Percentiles rank a stretch among this genome's conserved stretches.
phyloP scores from a whole-genome alignment of 371 early-diverging fungal genomes.

The Mucor saturninus region DNA sequence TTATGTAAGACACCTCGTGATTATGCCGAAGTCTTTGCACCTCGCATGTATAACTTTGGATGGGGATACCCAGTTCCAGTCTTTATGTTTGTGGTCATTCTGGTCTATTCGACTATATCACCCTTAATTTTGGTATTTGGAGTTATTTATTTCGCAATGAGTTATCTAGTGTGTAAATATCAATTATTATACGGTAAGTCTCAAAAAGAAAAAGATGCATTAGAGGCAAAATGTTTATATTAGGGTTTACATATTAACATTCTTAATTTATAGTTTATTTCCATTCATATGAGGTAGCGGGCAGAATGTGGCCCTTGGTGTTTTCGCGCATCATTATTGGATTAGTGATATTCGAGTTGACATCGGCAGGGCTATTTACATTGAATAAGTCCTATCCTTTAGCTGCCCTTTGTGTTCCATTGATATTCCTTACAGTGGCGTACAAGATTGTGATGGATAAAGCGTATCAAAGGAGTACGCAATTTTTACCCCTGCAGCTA shows the following conservation, averaged over 20 bases:
- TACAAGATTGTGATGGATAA: conserved; percentile 63
- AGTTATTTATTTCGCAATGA: conserved; percentile 73
- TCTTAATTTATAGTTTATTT: conserved; percentile 61
- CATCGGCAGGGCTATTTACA: conserved; percentile 77
- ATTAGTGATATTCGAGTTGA: conserved; percentile 75
- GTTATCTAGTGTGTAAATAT: conserved; percentile 80
- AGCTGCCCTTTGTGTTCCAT: conserved; percentile 52
- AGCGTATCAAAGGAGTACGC: conserved; percentile 60
- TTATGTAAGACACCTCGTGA: conserved; percentile 73
- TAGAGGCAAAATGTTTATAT: background rate
- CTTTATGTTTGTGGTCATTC: conserved; percentile 75
- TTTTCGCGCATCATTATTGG: conserved; percentile 77
- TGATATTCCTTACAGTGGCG: conserved; percentile 55
- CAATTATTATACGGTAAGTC: conserved; percentile 65
- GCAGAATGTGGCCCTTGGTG: conserved; percentile 75
- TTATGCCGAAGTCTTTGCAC: conserved; percentile 66
- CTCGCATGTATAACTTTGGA: conserved; percentile 71
- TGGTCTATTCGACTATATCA: conserved; percentile 83
- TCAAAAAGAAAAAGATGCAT: background rate
- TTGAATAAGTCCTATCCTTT: conserved; percentile 59
- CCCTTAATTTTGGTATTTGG: conserved; percentile 81
- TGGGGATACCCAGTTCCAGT: conserved; percentile 72
- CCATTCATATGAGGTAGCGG: conserved; percentile 81
- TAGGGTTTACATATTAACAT: background rate
- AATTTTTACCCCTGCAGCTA: conserved; percentile 52